These are phyloP conservation scores for Ceratocystis harringtonii DNA, from an alignment of 2,329 filamentous ascomycete genomes.

Conservation along the genomic window DNA sequence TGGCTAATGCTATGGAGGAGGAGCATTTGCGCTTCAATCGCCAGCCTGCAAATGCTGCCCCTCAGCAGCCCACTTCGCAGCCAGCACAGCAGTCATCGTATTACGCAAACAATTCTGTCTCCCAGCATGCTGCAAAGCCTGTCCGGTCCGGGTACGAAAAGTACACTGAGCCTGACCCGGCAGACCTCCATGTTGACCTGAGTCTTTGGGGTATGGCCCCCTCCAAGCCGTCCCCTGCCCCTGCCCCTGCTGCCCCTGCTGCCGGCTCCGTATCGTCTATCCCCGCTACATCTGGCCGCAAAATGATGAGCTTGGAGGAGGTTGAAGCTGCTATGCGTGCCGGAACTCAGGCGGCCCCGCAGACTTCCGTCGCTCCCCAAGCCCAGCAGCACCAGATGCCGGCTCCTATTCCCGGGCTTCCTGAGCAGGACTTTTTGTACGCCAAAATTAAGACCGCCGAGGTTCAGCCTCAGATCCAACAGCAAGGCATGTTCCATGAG, in stretches of 20 bases:
- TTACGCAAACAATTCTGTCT: conserved; percentile 15
- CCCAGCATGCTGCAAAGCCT: conserved; percentile 35
- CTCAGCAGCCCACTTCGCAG: conserved; percentile 24
- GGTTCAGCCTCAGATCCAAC: conserved; percentile 22
- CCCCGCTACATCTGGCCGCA: conserved; percentile 35
- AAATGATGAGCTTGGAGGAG: conserved; percentile 91
- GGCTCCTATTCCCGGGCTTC: conserved; percentile 9
- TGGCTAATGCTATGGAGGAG: conserved; percentile 73
- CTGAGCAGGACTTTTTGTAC: conserved; percentile 16
- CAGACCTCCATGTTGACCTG: conserved; percentile 82
- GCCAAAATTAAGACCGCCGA: conserved; percentile 20
- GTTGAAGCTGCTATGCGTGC: conserved; percentile 82
- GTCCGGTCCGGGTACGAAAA: conserved; percentile 78
- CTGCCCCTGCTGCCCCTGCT: conserved; percentile 21
- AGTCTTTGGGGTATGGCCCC: conserved; percentile 77
- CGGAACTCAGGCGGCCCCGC: conserved; percentile 27
- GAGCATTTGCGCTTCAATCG: conserved; percentile 76
- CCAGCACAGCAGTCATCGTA: conserved; percentile 25
- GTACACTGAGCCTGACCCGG: conserved; percentile 69
- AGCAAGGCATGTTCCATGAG: conserved; percentile 19
- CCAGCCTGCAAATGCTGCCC: conserved; percentile 34
- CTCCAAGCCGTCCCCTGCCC: conserved; percentile 27
- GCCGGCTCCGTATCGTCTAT: background rate
- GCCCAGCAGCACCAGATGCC: conserved; percentile 10
- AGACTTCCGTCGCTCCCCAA: conserved; percentile 13